Base-by-base conservation (phyloP, 2,329 filamentous ascomycete genomes). In the Didymella arachidicola region DNA sequence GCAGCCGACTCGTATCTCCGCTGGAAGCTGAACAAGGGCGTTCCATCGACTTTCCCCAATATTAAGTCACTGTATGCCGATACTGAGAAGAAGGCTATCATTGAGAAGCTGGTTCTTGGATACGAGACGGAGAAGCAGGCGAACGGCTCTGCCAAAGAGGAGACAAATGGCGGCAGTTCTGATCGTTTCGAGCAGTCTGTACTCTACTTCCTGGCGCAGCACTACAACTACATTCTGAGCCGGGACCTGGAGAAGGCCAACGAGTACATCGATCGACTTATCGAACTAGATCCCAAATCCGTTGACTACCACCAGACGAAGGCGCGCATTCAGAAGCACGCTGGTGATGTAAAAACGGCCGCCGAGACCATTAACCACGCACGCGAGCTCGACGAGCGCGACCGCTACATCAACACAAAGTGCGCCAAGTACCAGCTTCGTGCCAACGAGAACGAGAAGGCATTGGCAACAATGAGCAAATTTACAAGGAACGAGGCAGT, bases 351-450 rank as follows among this genome's bases (percentile, higher is more conserved):
- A 6, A 81, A 86, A 65, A 91, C 91, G 77, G 95, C 96, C 1
- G 87, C 93, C 0, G 89, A 93, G 70, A 86, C 87, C 41, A 98
- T 99, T 92, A 91, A 97, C 68, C 83, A 89, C 65, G 95, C 95
- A 1, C 88, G 95, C 51, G 85, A 87, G 62, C 83, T 97, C 62
- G 96, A 99, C 73, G 87, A 90, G 65, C 92, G 89, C 79, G 95
- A 99, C 74, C 89, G 95, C 43, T 96, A 98, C 77, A 98, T 98
- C 83, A 99, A 99, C 83, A 96, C 93, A 64, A 99, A 99, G 80
- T 90, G 93, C 48, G 93, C 94, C 59, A 99, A 99, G 76, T 99
- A 99, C 75, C 93, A 96, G 77, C 84, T 99, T 46, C 88, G 95
- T 54, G 96, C 97, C 78, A 87, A 97, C 76, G 88, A 97, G 73